A percentile compares a stretch with the other conserved stretches of the same genome.
Evolutionary conservation across 2,329 filamentous ascomycete genomes (phyloP).

Genomic region (Alternaria burnsii): DNA sequence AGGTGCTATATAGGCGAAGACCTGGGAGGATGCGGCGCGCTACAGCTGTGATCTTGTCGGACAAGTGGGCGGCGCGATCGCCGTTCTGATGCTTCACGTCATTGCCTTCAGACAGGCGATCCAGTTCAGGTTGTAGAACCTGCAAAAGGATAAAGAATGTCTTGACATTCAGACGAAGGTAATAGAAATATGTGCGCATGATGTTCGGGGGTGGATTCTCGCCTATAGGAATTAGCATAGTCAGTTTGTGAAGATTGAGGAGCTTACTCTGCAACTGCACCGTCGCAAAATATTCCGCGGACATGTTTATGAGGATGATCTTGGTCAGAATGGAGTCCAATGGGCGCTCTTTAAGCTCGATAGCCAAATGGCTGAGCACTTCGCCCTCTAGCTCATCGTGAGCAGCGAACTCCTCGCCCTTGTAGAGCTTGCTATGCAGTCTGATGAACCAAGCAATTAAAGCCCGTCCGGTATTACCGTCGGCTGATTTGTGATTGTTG

Average conservation of each 20-base stretch:
- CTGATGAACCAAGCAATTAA: conserved; percentile 84
- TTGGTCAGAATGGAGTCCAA: conserved; percentile 74
- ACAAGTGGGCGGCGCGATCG: conserved; percentile 46
- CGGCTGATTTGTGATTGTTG: conserved; percentile 48
- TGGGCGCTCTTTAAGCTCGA: conserved; percentile 74
- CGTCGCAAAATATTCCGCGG: conserved; percentile 78
- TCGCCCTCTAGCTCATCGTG: conserved; percentile 86
- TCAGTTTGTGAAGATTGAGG: conserved; percentile 11
- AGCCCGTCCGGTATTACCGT: conserved; percentile 66
- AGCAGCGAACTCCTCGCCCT: conserved; percentile 75
- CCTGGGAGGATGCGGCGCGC: conserved; percentile 69
- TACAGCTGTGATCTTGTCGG: conserved; percentile 65
- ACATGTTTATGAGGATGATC: conserved; percentile 85
- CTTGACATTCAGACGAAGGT: conserved; percentile 79
- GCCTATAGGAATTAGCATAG: conserved; percentile 27
- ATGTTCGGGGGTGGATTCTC: conserved; percentile 46
- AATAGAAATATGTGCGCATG: conserved; percentile 63
- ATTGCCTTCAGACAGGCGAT: conserved; percentile 59
- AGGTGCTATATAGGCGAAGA: conserved; percentile 73
- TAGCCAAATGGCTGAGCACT: conserved; percentile 78
- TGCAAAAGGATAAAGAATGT: conserved; percentile 78
- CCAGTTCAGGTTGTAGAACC: conserved; percentile 74
- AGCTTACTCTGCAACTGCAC: conserved; percentile 65
- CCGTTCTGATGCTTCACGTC: conserved; percentile 57
- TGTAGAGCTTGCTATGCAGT: conserved; percentile 85